Evolutionary conservation across 345 rosid genomes (phyloP), one percentile per base, ranked within the genome.

Genomic region (Gossypium anomalum): DNA sequence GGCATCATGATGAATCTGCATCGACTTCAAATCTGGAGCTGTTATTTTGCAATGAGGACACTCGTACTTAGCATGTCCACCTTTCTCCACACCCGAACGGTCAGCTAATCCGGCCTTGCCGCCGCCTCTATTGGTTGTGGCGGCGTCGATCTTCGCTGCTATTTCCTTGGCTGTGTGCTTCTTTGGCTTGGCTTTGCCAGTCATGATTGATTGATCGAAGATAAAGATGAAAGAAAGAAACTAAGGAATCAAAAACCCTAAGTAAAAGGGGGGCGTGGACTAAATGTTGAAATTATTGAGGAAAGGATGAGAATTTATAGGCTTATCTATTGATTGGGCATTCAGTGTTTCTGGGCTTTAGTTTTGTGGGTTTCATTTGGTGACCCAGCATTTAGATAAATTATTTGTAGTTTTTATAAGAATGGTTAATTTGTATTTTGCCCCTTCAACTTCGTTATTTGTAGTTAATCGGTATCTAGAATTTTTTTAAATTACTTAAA

Each of bases 161-260:
- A 94, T 82, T 87, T 92, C 98, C 84, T 94, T 94, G 64, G 98
- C 95, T 20, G 98, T 92, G 83, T 94, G 98, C 93, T 94, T 94
- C 92, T 94, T 94, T 12, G 98, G 98, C 91, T 94, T 94, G 20
- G 98, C 97, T 88, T 94, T 94, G 9, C 97, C 97, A 0, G 97
- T 92, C 94, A 92, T 92, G 63, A 16, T 17, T 81, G 82, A 27
- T 19, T 45, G 70, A 74, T 74, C 41, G 41, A 56, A 12, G 72
- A 75, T 68, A 45, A 19, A 19, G 67, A 59, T 20, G 61, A 16
- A 9, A 34, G 34, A 34, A 34, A 34, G 6, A 34, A 34, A 34
- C 38, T 4, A 34, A 34, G 41, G 41, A 10, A 16, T 5, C 38
- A 0, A 14, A 73, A 49, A 61, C 76, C 70, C 76, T 49, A 60